Percentiles rank a stretch among this genome's conserved stretches.
These are phyloP conservation scores for Xylaria sp. DNA, from an alignment of 2,329 filamentous ascomycete genomes.

Conservation along the genomic window DNA sequence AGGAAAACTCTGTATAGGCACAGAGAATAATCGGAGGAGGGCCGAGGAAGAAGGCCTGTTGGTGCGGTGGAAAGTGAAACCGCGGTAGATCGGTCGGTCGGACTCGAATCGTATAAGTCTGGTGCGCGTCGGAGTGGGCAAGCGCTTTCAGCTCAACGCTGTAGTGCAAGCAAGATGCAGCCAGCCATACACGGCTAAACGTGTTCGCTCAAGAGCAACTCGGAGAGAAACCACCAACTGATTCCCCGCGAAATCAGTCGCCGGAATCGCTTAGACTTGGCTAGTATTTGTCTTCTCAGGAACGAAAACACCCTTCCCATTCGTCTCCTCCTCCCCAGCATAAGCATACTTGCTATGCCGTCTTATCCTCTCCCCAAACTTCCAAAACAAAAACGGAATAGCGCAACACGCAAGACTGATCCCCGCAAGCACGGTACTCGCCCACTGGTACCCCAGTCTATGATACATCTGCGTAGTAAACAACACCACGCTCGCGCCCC, in stretches of 20 bases:
- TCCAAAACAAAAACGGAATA: constrained; percentile 87
- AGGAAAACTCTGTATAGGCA: neutral
- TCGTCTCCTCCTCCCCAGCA: constrained; percentile 60
- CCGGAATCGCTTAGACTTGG: constrained; percentile 14
- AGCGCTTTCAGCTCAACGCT: too few relatives aligned
- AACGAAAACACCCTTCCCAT: constrained; percentile 9
- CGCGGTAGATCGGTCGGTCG: too few relatives aligned
- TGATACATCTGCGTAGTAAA: constrained; percentile 87
- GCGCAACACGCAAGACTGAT: constrained; percentile 80
- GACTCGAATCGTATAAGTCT: neutral
- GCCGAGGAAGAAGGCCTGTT: neutral
- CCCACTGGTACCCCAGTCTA: constrained; percentile 80
- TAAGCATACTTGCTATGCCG: constrained; percentile 79
- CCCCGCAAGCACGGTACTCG: constrained; percentile 76
- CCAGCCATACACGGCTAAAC: too few relatives aligned
- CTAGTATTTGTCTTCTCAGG: constrained; percentile 41
- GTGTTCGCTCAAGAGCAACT: too few relatives aligned
- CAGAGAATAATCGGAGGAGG: neutral
- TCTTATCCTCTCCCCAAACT: constrained; percentile 77
- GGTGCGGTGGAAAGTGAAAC: neutral
- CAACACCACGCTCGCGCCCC: constrained; percentile 80
- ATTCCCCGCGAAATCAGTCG: neutral
- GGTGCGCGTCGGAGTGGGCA: neutral
- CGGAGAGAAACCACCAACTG: too few relatives aligned
- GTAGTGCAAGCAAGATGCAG: too few relatives aligned